These are phyloP conservation scores for Pyrenophora seminiperda DNA, from an alignment of 2,329 filamentous ascomycete genomes.

Conservation along the genomic window DNA sequence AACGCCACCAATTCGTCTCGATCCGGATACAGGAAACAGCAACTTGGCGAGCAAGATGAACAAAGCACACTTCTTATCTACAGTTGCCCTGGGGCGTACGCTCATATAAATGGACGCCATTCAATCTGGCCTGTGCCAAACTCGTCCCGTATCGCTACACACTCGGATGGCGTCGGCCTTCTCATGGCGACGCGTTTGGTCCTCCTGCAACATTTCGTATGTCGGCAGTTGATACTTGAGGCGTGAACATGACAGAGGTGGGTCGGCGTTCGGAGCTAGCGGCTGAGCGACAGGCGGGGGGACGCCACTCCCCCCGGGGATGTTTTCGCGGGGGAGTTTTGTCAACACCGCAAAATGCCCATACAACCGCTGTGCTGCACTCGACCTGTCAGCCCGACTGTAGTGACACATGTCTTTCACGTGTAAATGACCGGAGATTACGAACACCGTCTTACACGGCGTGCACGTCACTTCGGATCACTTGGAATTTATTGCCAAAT, in stretches of 20 bases:
- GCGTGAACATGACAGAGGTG: slow-evolving; percentile 14
- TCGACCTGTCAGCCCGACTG: not conserved
- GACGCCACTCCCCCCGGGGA: slow-evolving; percentile 8
- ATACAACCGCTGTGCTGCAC: not conserved
- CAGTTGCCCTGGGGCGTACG: slow-evolving; percentile 9
- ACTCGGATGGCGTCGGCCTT: slow-evolving; percentile 9
- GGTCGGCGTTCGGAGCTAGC: slow-evolving; percentile 15
- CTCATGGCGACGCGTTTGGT: slow-evolving; percentile 7
- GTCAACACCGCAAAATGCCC: slow-evolving; percentile 8
- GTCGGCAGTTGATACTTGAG: slow-evolving; percentile 25
- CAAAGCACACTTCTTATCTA: slow-evolving; percentile 8
- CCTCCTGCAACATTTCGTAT: slow-evolving; percentile 13
- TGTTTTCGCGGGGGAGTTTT: slow-evolving; percentile 12
- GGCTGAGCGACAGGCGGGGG: slow-evolving; percentile 18
- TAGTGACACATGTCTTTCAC: not conserved
- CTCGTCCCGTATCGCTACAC: not conserved
- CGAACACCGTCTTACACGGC: slow-evolving; percentile 5
- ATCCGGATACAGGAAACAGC: slow-evolving; percentile 17
- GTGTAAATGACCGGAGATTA: not conserved
- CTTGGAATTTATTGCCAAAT: not conserved
- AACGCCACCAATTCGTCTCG: slow-evolving; percentile 1
- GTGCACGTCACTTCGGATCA: not conserved
- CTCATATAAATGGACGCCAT: slow-evolving; percentile 11
- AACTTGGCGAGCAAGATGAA: slow-evolving; percentile 4
- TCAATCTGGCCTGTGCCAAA: slow-evolving; percentile 5